These are phyloP conservation scores for Sarocladium brachiariae DNA, from an alignment of 2,329 filamentous ascomycete genomes.

Conservation along the genomic window DNA sequence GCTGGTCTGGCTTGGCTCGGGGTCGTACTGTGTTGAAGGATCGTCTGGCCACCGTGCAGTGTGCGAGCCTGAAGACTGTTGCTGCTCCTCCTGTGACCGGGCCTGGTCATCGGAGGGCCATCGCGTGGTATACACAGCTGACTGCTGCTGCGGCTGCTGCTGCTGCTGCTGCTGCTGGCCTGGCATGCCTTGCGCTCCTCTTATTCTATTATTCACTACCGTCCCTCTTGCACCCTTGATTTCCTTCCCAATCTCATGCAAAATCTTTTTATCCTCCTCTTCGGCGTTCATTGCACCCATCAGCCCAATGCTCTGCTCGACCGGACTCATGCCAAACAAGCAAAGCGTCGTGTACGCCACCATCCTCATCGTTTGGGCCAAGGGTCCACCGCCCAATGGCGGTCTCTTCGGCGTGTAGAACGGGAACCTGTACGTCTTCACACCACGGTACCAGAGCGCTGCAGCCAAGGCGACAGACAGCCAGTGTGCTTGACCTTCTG, in stretches of 20 bases:
- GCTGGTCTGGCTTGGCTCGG: neutral
- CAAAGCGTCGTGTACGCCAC: neutral
- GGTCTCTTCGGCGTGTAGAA: slow-evolving; percentile 3
- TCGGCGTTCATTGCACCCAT: neutral
- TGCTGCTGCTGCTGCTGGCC: neutral
- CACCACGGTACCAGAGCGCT: neutral
- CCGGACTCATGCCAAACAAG: neutral
- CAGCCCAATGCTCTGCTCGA: neutral
- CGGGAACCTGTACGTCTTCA: slow-evolving; percentile 2
- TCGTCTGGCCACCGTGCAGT: neutral
- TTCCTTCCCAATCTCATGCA: neutral
- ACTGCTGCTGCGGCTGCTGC: neutral
- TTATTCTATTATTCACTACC: neutral
- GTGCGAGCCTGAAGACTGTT: slow-evolving; percentile 5
- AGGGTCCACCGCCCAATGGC: neutral
- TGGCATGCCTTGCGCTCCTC: neutral
- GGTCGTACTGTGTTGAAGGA: slow-evolving; percentile 1
- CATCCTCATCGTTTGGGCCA: neutral
- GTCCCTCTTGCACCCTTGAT: neutral
- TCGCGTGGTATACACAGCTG: neutral
- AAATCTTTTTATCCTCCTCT: neutral
- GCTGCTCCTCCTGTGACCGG: slow-evolving; percentile 3
- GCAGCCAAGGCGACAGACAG: neutral
- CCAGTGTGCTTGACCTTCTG: slow-evolving; percentile 1
- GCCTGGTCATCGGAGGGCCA: slow-evolving; percentile 1